A percentile compares a stretch with the other conserved stretches of the same genome.
Conservation (phyloP, 331 rosid species). For the Phaseolus coccineus region DNA sequence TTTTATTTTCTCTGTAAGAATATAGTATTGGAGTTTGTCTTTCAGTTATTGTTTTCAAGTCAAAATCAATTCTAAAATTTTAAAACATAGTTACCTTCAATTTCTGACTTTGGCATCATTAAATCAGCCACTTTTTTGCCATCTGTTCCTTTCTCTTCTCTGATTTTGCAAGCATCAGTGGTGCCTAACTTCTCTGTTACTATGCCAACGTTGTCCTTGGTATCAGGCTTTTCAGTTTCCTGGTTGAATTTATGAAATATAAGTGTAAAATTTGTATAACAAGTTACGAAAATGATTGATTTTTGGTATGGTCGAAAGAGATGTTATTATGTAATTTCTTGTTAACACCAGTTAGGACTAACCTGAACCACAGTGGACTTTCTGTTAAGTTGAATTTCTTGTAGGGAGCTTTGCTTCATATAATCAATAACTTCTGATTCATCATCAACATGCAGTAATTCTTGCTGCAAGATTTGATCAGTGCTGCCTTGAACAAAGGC, state of each 20-base stretch:
- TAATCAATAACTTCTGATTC: slow-evolving; percentile 8
- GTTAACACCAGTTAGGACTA: not conserved
- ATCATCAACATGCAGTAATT: slow-evolving; percentile 38
- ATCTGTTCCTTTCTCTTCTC: not conserved
- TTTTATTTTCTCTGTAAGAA: not conserved
- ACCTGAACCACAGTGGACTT: slow-evolving; percentile 20
- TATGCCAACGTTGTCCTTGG: no score
- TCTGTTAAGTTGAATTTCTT: slow-evolving; percentile 31
- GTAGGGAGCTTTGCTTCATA: slow-evolving; percentile 21
- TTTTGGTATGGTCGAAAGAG: not conserved
- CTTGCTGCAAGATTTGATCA: slow-evolving; percentile 15
- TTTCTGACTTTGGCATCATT: not conserved
- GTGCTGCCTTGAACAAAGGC: not conserved
- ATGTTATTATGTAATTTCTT: not conserved
- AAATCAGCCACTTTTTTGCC: not conserved
- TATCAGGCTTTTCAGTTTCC: not conserved
- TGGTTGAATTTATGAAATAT: not conserved
- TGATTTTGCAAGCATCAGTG: not conserved
- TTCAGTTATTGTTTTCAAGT: not conserved
- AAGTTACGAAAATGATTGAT: not conserved
- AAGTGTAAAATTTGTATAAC: not conserved
- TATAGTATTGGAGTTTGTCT: not conserved
- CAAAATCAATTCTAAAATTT: not conserved
- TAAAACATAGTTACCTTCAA: slow-evolving; percentile 8
- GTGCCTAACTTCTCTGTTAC: not conserved